Base-by-base conservation (phyloP, 129 eudicot species). In the Chrysanthemum makinoi region DNA sequence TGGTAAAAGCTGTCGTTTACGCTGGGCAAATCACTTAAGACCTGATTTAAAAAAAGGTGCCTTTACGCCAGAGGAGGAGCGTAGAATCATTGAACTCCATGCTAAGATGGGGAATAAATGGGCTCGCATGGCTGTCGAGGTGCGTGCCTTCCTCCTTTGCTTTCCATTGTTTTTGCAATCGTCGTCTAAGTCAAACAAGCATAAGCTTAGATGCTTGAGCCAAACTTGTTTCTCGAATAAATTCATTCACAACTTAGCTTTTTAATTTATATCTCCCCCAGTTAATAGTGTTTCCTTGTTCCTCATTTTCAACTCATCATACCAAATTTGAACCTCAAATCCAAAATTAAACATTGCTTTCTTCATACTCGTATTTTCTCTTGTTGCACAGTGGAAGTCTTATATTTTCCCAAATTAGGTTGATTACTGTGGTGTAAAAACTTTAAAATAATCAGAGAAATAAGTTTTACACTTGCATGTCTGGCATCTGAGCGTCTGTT, bases 121-220 rank as follows among this genome's bases (percentile, higher is more conserved):
- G 98, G 98, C 98, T 26, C 89, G 91, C 69, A 93, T 93, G 98
- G 98, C 98, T 77, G 83, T 88, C 16, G 92, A 89, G 96, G 96
- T 89, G 28, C 35, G 74, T 75, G 54, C 24, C 65, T 47, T 26
- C 26, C 65, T 26, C 26, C 65, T 39, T 39, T 39, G 46, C 9
- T 39, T 39, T 39, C 46, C 46, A 6, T 35, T 35, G 1, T 35
- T 35, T 5, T 6, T 35, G 30, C 30, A 33, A 5, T 33, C 5
- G 43, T 33, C 43, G 4, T 2, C 33, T 30, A 30, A 30, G 6
- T 33, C 6, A 33, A 33, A 33, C 6, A 33, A 33, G 4, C 43
- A 33, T 35, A 35, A 35, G 44, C 44, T 35, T 35, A 6, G 8
- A 35, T 6, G 44, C 49, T 52, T 12, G 11, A 9, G 30, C 17